Conservation (phyloP, 2,329 filamentous ascomycete species). For the Fusarium subtropicale region DNA sequence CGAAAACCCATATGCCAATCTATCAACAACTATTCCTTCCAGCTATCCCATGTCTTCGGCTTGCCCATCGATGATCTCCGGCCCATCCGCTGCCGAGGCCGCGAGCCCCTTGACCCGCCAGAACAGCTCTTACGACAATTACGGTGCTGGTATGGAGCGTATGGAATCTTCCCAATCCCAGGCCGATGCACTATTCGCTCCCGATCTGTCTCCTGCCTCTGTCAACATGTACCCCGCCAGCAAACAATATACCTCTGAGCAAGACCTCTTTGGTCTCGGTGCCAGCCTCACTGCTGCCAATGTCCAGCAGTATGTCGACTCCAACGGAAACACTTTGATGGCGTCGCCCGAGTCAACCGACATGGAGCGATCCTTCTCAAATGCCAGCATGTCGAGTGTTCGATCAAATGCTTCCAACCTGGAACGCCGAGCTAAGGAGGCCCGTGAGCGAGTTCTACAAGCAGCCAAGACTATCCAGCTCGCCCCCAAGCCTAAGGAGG, state of each 20-base stretch:
- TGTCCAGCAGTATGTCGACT: conserved; percentile 48
- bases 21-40: conserved; percentile 38
- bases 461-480: conserved; percentile 56
- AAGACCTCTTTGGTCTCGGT: conserved; percentile 55
- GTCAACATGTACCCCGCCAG: conserved; percentile 37
- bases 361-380: conserved; percentile 64
- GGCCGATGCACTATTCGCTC: conserved; percentile 39
- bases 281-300: conserved; percentile 47
- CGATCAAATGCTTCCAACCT: conserved; percentile 59
- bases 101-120: conserved; percentile 57
- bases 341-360: conserved; percentile 48
- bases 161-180: conserved; percentile 55
- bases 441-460: conserved; percentile 59
- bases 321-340: conserved; percentile 48
- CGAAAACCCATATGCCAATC: conserved; percentile 27
- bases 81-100: conserved; percentile 54
- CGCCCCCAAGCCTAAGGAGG: conserved; percentile 58
- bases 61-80: conserved; percentile 59
- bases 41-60: conserved; percentile 51
- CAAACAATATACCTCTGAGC: conserved; percentile 50
- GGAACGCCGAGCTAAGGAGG: conserved; percentile 61
- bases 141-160: conserved; percentile 53
- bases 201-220: conserved; percentile 30
- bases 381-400: conserved; percentile 55
- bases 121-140: conserved; percentile 55